These are phyloP conservation scores for Dalbergia cochinchinensis DNA, from an alignment of 306 rosid genomes.

Conservation along the genomic window DNA sequence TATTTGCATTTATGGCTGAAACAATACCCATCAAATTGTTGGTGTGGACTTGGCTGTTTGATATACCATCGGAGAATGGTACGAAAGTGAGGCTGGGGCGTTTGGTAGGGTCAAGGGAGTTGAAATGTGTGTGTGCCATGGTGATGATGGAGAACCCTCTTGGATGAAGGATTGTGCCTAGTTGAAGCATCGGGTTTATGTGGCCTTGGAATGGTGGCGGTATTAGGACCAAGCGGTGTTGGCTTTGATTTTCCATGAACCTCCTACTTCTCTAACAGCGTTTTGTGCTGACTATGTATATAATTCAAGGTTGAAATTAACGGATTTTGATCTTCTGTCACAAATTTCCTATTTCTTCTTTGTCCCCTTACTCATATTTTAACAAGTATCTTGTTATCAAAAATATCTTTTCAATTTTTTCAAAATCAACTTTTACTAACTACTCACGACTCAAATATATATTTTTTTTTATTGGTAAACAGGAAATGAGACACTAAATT, in stretches of 20 bases:
- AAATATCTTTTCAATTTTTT: no score
- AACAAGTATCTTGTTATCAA: no score
- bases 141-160: constrained; percentile 57
- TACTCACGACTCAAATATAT: no score
- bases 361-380: no score
- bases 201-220: constrained; percentile 57
- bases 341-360: no score
- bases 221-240: constrained; percentile 44
- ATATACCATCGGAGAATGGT: constrained; percentile 52
- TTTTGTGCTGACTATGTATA: no score
- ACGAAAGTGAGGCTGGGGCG: constrained; percentile 47
- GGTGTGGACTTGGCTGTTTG: background rate
- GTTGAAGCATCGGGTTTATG: constrained; percentile 53
- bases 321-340: no score
- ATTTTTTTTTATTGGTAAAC: no score
- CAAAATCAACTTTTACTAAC: no score
- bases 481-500: no score
- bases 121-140: constrained; percentile 50
- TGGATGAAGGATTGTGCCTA: constrained; percentile 55
- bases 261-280: no score
- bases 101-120: constrained; percentile 51
- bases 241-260: constrained; percentile 37
- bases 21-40: background rate
- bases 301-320: no score
- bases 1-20: constrained; percentile 27